These are phyloP conservation scores for Helicocarpus griseus DNA, from an alignment of 2,329 filamentous ascomycete genomes.

Conservation along the genomic window DNA sequence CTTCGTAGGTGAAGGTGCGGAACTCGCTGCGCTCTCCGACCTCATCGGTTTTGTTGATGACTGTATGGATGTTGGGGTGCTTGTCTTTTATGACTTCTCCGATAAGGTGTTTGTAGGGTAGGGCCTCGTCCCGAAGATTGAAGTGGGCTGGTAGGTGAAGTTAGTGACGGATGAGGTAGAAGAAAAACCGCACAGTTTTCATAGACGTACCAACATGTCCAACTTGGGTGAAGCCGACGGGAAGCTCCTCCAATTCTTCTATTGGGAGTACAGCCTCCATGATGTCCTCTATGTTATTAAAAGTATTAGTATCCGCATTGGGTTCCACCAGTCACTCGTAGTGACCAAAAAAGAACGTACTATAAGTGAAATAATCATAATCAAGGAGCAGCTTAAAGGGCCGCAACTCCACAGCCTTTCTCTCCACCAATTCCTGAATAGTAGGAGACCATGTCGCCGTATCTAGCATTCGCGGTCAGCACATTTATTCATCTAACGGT, in stretches of 20 bases:
- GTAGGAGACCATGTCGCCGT: constrained; percentile 66
- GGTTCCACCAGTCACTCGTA: neutral
- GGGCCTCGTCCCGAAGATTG: constrained; percentile 73
- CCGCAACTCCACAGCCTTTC: constrained; percentile 59
- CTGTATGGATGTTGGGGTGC: constrained; percentile 68
- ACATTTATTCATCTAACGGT: too few relatives aligned
- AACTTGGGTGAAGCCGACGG: constrained; percentile 75
- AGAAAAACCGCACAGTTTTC: neutral
- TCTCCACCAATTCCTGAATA: constrained; percentile 58
- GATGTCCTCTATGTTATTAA: constrained; percentile 57
- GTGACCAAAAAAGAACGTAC: constrained; percentile 7
- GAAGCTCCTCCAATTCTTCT: constrained; percentile 68
- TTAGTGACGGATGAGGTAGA: neutral
- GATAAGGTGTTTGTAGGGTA: constrained; percentile 78
- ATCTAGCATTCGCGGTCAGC: constrained; percentile 36
- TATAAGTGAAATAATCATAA: constrained; percentile 79
- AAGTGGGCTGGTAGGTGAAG: constrained; percentile 56
- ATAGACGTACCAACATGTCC: constrained; percentile 64
- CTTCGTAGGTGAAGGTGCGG: constrained; percentile 86
- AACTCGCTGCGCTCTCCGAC: constrained; percentile 80
- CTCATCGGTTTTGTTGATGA: constrained; percentile 91
- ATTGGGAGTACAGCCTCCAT: constrained; percentile 72
- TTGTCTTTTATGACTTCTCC: constrained; percentile 84
- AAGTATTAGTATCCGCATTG: constrained; percentile 6
- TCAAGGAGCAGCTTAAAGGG: constrained; percentile 67